Evolutionary conservation across 108 stramenopile genomes (phyloP).

Genomic region (Conticribra weissflogii): DNA sequence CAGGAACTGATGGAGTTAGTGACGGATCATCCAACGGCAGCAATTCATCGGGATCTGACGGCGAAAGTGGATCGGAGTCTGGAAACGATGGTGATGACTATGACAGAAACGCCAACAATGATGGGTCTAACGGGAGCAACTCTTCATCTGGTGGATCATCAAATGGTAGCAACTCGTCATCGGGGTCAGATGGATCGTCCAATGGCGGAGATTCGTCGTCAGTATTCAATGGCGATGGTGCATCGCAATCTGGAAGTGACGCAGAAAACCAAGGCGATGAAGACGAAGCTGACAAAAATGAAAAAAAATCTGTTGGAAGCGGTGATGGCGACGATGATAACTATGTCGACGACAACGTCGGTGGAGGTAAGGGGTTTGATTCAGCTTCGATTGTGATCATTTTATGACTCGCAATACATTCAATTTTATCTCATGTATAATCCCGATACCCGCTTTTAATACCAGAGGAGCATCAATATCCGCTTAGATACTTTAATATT

Average conservation of each 20-base stretch:
- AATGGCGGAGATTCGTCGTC: neutral
- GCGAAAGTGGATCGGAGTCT: neutral
- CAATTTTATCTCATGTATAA: no score
- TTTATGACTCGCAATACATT: no score
- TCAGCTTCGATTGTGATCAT: no score
- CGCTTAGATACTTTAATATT: constrained; percentile 47
- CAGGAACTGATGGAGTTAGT: neutral
- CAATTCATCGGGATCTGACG: neutral
- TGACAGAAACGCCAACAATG: neutral
- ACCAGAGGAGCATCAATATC: neutral
- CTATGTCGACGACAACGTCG: neutral
- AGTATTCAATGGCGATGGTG: neutral
- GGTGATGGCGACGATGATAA: constrained; percentile 1
- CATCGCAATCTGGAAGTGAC: constrained; percentile 4
- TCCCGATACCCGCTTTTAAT: neutral
- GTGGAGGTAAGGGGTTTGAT: neutral
- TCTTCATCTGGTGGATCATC: no score
- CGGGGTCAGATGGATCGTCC: constrained; percentile 11
- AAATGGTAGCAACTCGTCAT: no score
- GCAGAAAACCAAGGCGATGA: no score
- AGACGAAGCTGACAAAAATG: no score
- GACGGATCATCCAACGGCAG: neutral
- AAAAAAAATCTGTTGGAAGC: neutral
- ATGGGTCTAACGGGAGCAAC: no score
- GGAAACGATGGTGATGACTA: neutral